Percentiles rank a stretch among this genome's conserved stretches.
Evolutionary conservation across 176 grass and related monocot genomes (phyloP).

Genomic region (Eragrostis nindensis): DNA sequence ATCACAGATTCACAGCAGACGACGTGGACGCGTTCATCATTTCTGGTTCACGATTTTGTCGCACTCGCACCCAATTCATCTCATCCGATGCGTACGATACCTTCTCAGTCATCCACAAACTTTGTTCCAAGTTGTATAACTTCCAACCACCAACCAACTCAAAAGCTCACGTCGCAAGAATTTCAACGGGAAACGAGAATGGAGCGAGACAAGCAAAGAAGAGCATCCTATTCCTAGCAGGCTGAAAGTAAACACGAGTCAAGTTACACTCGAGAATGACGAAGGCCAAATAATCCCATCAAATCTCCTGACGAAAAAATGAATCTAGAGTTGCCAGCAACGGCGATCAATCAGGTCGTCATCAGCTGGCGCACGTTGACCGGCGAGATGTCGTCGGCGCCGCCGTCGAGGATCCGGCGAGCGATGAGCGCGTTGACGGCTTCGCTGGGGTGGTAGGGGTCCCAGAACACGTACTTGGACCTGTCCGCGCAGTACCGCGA

Average conservation of each 20-base stretch:
- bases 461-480: slow-evolving; percentile 93
- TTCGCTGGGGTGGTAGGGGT: slow-evolving; percentile 78
- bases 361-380: slow-evolving; percentile 65
- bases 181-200: background rate
- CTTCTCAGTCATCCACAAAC: background rate
- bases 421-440: slow-evolving; percentile 69
- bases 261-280: background rate
- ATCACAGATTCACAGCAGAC: background rate
- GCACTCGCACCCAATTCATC: background rate
- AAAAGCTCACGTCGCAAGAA: background rate
- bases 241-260: background rate
- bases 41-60: background rate
- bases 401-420: slow-evolving; percentile 66
- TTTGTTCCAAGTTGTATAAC: background rate
- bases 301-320: background rate
- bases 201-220: background rate
- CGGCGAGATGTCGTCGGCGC: slow-evolving; percentile 51
- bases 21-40: too few species aligned
- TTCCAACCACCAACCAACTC: background rate
- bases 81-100: background rate
- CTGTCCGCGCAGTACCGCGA: slow-evolving; percentile 61
- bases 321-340: background rate
- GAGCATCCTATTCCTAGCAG: too few species aligned
- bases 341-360: background rate
- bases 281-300: background rate